Conservation (phyloP, 2,329 filamentous ascomycete genomes). For the Arthroderma uncinatum region DNA sequence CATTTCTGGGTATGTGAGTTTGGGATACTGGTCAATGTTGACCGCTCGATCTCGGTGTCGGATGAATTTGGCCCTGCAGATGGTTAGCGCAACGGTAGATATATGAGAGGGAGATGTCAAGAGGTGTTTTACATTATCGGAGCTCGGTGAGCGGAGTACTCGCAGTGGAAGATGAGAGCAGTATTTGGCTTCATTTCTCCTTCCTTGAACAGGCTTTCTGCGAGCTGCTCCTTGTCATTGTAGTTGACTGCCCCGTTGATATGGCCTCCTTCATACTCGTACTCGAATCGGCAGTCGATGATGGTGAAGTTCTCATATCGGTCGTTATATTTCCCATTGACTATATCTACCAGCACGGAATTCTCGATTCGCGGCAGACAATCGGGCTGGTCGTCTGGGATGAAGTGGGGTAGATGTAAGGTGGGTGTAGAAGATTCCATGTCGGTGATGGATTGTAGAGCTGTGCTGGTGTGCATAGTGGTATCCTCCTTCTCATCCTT, state of each 20-base stretch:
- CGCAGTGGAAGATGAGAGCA: slow-evolving; percentile 87
- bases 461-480: slow-evolving; percentile 42
- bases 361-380: slow-evolving; percentile 77
- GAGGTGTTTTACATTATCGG: slow-evolving; percentile 59
- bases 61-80: slow-evolving; percentile 63
- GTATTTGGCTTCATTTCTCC: slow-evolving; percentile 57
- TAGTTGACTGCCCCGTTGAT: slow-evolving; percentile 90
- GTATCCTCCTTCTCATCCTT: slow-evolving; percentile 55
- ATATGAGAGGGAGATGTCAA: no score
- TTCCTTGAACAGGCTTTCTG: slow-evolving; percentile 61
- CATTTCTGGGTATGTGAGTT: slow-evolving; percentile 86
- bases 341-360: slow-evolving; percentile 69
- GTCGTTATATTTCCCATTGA: slow-evolving; percentile 71
- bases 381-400: slow-evolving; percentile 67
- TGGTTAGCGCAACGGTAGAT: slow-evolving; percentile 9
- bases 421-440: slow-evolving; percentile 59
- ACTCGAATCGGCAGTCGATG: slow-evolving; percentile 96
- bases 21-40: slow-evolving; percentile 79
- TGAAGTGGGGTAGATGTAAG: slow-evolving; percentile 72
- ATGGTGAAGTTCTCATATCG: slow-evolving; percentile 72
- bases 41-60: slow-evolving; percentile 75
- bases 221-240: slow-evolving; percentile 86
- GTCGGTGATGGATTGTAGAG: slow-evolving; percentile 67
- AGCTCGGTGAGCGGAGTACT: slow-evolving; percentile 93
- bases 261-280: slow-evolving; percentile 94